These are phyloP conservation scores for Peziza echinospora DNA, from an alignment of 495 filamentous ascomycete species.

Conservation along the genomic window DNA sequence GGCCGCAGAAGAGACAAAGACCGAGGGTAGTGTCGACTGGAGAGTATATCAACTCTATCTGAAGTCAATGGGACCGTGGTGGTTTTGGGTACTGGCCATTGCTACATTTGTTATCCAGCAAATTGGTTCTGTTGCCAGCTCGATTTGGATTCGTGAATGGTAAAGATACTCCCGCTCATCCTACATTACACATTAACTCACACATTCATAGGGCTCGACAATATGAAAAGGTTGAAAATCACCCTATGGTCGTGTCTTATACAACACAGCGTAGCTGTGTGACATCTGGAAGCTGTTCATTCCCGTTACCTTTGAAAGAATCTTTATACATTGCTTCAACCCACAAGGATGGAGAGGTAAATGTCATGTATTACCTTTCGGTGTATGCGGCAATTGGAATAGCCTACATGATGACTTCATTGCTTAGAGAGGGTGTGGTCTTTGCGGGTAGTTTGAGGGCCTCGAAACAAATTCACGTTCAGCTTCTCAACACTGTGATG, in stretches of 20 bases:
- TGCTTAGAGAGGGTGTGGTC: constrained; percentile 59
- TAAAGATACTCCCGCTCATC: too few relatives aligned
- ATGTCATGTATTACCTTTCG: constrained; percentile 62
- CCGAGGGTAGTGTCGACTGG: constrained; percentile 67
- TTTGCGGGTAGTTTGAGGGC: constrained; percentile 86
- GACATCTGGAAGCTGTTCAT: constrained; percentile 16
- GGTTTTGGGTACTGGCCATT: constrained; percentile 65
- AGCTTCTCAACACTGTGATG: constrained; percentile 56
- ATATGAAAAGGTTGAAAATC: constrained; percentile 7
- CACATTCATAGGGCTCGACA: constrained; percentile 5
- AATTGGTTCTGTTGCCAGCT: constrained; percentile 59
- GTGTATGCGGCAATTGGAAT: constrained; percentile 65
- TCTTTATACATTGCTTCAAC: background rate
- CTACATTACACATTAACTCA: too few relatives aligned
- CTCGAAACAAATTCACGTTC: constrained; percentile 62
- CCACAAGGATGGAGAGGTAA: constrained; percentile 30
- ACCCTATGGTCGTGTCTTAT: background rate
- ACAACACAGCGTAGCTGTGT: constrained; percentile 21
- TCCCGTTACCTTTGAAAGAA: constrained; percentile 6
- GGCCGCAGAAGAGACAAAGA: constrained; percentile 45
- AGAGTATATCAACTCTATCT: constrained; percentile 69
- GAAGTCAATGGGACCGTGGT: constrained; percentile 73
- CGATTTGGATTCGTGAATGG: constrained; percentile 90
- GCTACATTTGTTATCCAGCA: constrained; percentile 62
- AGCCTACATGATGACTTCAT: constrained; percentile 48